phyloP scores from a whole-genome alignment of 225 moss, liverwort and hornwort genomes.

The Lunularia cruciata region DNA sequence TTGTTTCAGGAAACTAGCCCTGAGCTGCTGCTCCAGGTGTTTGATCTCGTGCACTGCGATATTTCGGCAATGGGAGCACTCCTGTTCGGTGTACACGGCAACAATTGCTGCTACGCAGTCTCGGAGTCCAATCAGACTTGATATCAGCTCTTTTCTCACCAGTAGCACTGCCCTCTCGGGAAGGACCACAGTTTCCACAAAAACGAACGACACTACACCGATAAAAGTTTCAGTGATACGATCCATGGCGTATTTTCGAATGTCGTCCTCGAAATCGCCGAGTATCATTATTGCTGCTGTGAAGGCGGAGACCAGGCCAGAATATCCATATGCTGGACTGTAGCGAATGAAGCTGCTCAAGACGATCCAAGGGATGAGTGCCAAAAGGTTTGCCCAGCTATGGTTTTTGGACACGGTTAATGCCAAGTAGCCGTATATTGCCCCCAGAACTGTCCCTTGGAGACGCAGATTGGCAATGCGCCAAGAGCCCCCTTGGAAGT shows the following conservation, averaged over 20 bases:
- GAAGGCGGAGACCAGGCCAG: conserved; percentile 40
- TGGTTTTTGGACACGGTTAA: conserved; percentile 16
- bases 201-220: conserved; percentile 44
- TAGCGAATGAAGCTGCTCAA: conserved; percentile 28
- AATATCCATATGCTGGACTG: conserved; percentile 40
- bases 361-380: conserved; percentile 34
- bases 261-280: conserved; percentile 28
- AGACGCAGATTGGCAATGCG: conserved; percentile 38
- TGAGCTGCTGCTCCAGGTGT: conserved; percentile 26
- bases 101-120: conserved; percentile 29
- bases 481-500: conserved; percentile 41
- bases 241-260: conserved; percentile 36
- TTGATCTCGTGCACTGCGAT: conserved; percentile 29
- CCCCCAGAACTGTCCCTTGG: conserved; percentile 43
- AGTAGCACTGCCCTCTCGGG: conserved; percentile 40
- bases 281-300: conserved; percentile 45
- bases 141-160: conserved; percentile 29
- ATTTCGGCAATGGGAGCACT: conserved; percentile 33
- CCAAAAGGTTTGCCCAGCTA: conserved; percentile 23
- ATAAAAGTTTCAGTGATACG: conserved; percentile 45
- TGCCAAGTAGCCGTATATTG: conserved; percentile 39
- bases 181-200: conserved; percentile 40
- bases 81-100: conserved; percentile 32
- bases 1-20: conserved; percentile 28
- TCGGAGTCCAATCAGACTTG: conserved; percentile 30